phyloP scores from a whole-genome alignment of 257 asterid species.

The Nicotiana undulata region DNA sequence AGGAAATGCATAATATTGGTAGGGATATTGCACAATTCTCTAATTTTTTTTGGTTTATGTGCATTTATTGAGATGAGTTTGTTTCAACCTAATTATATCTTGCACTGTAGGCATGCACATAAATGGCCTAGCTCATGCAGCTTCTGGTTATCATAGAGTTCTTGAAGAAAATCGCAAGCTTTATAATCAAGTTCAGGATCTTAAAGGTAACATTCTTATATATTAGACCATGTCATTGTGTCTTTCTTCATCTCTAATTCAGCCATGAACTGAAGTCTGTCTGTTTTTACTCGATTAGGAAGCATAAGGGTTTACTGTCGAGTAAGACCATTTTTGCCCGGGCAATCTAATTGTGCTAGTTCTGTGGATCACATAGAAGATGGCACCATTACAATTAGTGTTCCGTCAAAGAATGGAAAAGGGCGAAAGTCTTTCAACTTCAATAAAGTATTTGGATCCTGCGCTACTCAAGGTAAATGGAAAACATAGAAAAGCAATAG shows the following conservation, averaged over 20 bases:
- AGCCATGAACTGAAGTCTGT: conserved; percentile 1
- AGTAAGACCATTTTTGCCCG: conserved; percentile 79
- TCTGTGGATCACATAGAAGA: conserved; percentile 82
- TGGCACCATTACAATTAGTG: conserved; percentile 64
- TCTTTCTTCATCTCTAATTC: conserved; percentile 1
- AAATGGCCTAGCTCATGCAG: conserved; percentile 90
- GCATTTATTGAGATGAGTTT: neutral
- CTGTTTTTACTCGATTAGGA: conserved; percentile 41
- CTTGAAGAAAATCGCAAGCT: conserved; percentile 95
- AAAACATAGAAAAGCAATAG: neutral
- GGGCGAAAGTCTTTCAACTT: conserved; percentile 69
- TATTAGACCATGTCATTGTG: neutral
- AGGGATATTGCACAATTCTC: conserved; percentile 6
- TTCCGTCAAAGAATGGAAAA: conserved; percentile 59
- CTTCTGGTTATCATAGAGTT: conserved; percentile 92
- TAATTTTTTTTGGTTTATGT: neutral
- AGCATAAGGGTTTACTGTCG: conserved; percentile 96
- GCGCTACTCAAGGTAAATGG: conserved; percentile 76
- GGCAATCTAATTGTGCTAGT: conserved; percentile 43
- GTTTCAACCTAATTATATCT: conserved; percentile 5
- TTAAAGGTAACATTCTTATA: conserved; percentile 50
- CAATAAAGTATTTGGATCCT: conserved; percentile 89
- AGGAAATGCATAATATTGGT: conserved; percentile 81
- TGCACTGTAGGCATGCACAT: conserved; percentile 54
- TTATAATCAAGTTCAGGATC: conserved; percentile 98